Evolutionary conservation across 2,329 filamentous ascomycete genomes (phyloP).

Genomic region (Lasiodiplodia hormozganensis): DNA sequence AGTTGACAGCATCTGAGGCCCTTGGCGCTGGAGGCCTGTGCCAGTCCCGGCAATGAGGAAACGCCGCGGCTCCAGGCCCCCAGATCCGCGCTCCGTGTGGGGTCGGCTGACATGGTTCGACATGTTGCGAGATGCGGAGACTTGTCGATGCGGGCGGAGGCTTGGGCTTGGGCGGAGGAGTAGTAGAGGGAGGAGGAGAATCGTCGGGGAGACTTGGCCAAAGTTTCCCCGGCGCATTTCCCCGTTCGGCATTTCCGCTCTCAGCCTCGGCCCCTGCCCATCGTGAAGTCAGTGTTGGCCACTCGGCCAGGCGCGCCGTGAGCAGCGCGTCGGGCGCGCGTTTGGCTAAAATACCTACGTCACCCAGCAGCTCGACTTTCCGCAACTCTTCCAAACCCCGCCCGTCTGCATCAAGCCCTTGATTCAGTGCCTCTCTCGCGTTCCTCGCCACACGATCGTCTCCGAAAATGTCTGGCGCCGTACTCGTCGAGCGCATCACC

Average conservation of each 20-base stretch:
- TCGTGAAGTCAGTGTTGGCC: conserved; percentile 4
- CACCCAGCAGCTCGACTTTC: background rate
- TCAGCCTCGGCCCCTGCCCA: conserved; percentile 20
- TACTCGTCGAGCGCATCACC: conserved; percentile 15
- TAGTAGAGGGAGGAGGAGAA: background rate
- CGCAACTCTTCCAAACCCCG: background rate
- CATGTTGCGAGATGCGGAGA: conserved; percentile 11
- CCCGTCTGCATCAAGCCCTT: background rate
- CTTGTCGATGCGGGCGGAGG: background rate
- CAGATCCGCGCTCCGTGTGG: background rate
- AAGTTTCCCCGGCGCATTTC: conserved; percentile 20
- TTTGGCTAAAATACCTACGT: conserved; percentile 24
- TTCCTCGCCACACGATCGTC: background rate
- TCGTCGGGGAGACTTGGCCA: conserved; percentile 1
- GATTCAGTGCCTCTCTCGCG: background rate
- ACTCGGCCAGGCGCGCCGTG: conserved; percentile 10
- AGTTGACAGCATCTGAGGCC: conserved; percentile 18
- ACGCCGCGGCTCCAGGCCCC: conserved; percentile 12
- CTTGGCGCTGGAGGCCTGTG: background rate
- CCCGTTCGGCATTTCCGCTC: conserved; percentile 10
- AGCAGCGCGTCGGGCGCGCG: conserved; percentile 12
- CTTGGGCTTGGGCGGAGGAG: background rate
- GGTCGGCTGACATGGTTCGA: background rate
- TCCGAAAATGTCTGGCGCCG: conserved; percentile 14
- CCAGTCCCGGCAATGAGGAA: background rate